Conservation (phyloP, 1,284 basidiomycete species). For the Papiliotrema flavescens region DNA sequence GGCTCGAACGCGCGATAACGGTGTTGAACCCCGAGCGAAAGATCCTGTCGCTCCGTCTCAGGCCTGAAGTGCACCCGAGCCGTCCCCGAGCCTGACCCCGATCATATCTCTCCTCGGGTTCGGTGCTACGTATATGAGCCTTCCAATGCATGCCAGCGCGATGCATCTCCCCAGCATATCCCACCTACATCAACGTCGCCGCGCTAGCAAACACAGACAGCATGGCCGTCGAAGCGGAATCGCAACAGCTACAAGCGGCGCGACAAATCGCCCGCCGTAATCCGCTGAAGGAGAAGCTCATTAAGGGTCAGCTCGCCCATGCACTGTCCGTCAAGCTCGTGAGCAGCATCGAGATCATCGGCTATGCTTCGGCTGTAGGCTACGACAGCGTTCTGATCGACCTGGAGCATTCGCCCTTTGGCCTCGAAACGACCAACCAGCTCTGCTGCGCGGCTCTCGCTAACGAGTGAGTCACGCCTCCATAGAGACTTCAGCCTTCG, state of each 20-base stretch:
- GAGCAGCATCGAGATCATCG: conserved; percentile 17
- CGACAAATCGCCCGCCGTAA: conserved; percentile 1
- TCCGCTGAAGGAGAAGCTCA: conserved; percentile 7
- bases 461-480: conserved; percentile 11
- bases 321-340: conserved; percentile 21
- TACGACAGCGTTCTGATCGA: conserved; percentile 21
- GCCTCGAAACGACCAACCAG: conserved; percentile 16
- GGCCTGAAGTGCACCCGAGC: no score
- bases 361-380: conserved; percentile 14
- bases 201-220: no score
- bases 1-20: no score
- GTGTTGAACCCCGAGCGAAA: no score
- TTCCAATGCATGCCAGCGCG: no score
- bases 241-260: background rate
- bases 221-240: no score
- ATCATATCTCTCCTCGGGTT: no score
- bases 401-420: conserved; percentile 18
- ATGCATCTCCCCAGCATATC: no score
- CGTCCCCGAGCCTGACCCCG: no score
- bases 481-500: background rate
- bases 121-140: no score
- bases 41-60: background rate
- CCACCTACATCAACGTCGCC: no score
- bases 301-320: conserved; percentile 10
- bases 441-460: conserved; percentile 11